These are phyloP conservation scores for Silene conica DNA, from an alignment of 148 eudicot genomes.

Conservation along the genomic window DNA sequence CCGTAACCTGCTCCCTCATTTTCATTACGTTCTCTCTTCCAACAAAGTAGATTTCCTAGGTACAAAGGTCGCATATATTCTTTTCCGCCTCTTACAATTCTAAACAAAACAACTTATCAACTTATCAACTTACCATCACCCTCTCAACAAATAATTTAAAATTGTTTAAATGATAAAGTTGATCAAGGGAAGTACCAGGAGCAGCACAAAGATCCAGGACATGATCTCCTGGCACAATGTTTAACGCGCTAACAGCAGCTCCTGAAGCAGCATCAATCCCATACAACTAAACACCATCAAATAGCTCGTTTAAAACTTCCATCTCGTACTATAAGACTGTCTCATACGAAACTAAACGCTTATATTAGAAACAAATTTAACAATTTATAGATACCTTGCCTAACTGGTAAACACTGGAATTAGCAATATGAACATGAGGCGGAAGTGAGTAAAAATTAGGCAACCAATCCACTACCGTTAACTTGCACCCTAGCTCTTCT, in stretches of 20 bases:
- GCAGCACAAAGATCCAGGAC: constrained; percentile 97
- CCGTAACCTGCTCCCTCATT: not conserved
- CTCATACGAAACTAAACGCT: not conserved
- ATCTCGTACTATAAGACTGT: not conserved
- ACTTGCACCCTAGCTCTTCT: constrained; percentile 50
- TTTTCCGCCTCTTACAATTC: too few species aligned
- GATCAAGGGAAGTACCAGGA: constrained; percentile 51
- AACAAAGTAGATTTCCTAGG: not conserved
- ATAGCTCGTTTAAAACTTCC: not conserved
- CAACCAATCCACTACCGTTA: constrained; percentile 64
- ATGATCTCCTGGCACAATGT: constrained; percentile 62
- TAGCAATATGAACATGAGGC: constrained; percentile 70
- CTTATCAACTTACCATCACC: too few species aligned
- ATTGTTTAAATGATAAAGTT: not conserved
- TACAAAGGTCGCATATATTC: not conserved
- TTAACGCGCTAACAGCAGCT: constrained; percentile 85
- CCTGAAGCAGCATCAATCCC: constrained; percentile 99
- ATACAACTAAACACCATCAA: constrained; percentile 46
- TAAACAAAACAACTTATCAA: not conserved
- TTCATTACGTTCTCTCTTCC: not conserved
- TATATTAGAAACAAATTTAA: not conserved
- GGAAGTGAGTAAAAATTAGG: constrained; percentile 68
- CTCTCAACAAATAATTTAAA: not conserved
- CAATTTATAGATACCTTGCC: constrained; percentile 55
- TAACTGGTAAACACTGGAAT: constrained; percentile 61